Base-by-base conservation (phyloP, 768 basidiomycete species). In the Pisolithus microcarpus region DNA sequence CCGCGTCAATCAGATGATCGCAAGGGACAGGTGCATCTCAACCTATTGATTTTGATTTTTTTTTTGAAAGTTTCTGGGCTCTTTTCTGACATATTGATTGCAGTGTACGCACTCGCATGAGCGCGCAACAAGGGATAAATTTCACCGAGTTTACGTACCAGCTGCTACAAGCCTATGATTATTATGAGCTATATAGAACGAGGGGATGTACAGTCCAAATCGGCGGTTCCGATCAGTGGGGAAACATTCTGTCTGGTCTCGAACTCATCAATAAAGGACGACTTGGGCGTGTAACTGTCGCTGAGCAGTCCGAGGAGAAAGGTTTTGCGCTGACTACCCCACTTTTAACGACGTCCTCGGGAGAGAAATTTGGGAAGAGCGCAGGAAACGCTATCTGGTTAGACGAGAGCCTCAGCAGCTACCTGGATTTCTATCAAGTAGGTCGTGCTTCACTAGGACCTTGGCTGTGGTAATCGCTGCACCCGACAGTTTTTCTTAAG, bases 131-230 rank as follows among this genome's bases (percentile, higher is more conserved):
- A 58, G 95, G 95, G 42, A 85, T 98, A 54, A 96, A 94, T n/a
- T 99, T 95, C 72, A 92, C 94, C 18, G 96, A 99, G 65, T 98
- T 99, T 70, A 84, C 90, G 4, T 99, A 99, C 66, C 96, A 99
- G 62, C 81, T 99, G 21, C 77, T 99, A 24, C 96, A 99, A 70
- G 96, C 92, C 10, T 90, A 93, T 69, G 96, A 99, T 69, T 99
- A 96, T 69, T 79, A 85, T 57, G 73, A 83, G 58, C 76, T 99
- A 8, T 71, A 87, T 64, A 73, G 75, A 56, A 65, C 76, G 19
- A 73, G 78, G 48, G 74, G 73, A 4, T 97, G 95, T 66, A 78
- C 79, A 13, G 79, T 96, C 39, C 96, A 99, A 67, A 71, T 98
- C 38, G 96, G 96, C 45, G 96, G 96, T 9, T 94, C 92, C 0